Percentiles rank a stretch among this genome's conserved stretches.
Conservation (phyloP, 225 moss, liverwort and hornwort genomes). For the Bryoerythrophyllum caledonicum region DNA sequence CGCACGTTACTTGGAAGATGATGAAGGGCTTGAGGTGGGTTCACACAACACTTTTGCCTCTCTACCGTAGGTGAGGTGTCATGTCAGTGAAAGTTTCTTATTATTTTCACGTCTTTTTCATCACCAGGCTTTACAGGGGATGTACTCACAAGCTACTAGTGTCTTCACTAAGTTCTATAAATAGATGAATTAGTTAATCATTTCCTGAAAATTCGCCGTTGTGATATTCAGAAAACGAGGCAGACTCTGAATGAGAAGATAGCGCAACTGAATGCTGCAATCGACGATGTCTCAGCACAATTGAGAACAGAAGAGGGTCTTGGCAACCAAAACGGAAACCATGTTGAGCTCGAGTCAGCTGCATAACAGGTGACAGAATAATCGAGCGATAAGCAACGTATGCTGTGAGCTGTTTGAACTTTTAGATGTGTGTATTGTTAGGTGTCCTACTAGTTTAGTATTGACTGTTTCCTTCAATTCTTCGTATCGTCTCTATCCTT, state of each 20-base stretch:
- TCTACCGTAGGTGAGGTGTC: slow-evolving; percentile 23
- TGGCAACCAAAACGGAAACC: slow-evolving; percentile 58
- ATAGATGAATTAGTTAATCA: not conserved
- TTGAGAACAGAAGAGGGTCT: slow-evolving; percentile 81
- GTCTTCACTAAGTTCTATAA: slow-evolving; percentile 1
- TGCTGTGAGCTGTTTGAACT: not conserved
- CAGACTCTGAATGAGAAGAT: slow-evolving; percentile 97
- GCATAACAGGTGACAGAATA: slow-evolving; percentile 25
- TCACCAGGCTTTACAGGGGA: slow-evolving; percentile 10
- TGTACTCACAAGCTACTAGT: not conserved
- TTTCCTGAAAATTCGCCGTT: too few relatives aligned
- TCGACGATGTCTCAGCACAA: slow-evolving; percentile 95
- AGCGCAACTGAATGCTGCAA: slow-evolving; percentile 94
- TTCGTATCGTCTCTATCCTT: too few relatives aligned
- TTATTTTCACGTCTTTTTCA: slow-evolving; percentile 5
- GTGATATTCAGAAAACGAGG: slow-evolving; percentile 72
- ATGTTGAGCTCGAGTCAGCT: slow-evolving; percentile 49
- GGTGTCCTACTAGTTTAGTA: slow-evolving; percentile 12
- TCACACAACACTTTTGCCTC: slow-evolving; percentile 20
- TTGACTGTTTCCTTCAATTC: not conserved
- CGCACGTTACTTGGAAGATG: slow-evolving; percentile 79
- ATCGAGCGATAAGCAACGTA: not conserved
- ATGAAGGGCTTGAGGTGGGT: slow-evolving; percentile 89
- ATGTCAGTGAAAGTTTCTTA: slow-evolving; percentile 8
- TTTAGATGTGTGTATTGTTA: slow-evolving; percentile 13